Percentiles rank a stretch among this genome's conserved stretches.
phyloP scores from a whole-genome alignment of 805 yeast species.

The Candida fluviatilis region DNA sequence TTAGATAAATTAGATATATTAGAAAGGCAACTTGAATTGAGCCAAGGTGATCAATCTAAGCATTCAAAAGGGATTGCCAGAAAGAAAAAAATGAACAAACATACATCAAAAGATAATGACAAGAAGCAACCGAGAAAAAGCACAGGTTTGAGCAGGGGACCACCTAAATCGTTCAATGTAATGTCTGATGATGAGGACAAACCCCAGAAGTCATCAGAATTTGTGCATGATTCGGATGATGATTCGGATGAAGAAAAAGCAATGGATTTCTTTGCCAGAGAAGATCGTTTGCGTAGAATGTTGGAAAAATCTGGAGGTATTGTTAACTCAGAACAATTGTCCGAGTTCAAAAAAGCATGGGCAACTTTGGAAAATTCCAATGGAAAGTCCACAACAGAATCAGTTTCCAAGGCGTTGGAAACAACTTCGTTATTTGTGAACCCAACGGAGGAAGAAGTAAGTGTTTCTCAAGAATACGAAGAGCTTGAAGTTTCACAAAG shows the following conservation, averaged over 20 bases:
- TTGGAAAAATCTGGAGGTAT: constrained; percentile 35
- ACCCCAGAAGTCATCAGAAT: constrained; percentile 46
- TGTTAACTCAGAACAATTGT: constrained; percentile 27
- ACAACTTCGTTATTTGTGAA: constrained; percentile 13
- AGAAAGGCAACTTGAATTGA: constrained; percentile 16
- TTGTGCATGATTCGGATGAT: constrained; percentile 59
- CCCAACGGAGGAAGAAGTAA: constrained; percentile 12
- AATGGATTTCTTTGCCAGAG: constrained; percentile 51
- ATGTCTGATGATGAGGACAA: constrained; percentile 20
- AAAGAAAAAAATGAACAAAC: constrained; percentile 15
- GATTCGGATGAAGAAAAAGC: constrained; percentile 56
- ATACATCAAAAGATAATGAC: constrained; percentile 7
- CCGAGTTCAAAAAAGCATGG: constrained; percentile 32
- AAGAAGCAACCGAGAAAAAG: constrained; percentile 9
- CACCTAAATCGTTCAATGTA: constrained; percentile 24
- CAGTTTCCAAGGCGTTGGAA: constrained; percentile 14
- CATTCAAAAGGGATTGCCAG: constrained; percentile 23
- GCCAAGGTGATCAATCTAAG: constrained; percentile 15
- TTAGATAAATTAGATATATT: constrained; percentile 25
- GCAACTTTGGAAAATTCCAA: constrained; percentile 13
- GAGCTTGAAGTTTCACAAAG: neutral
- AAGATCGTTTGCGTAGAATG: constrained; percentile 43
- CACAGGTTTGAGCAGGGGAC: constrained; percentile 9
- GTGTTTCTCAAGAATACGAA: neutral
- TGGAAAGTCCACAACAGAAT: constrained; percentile 7